Evolutionary conservation across 768 basidiomycete species (phyloP).

Genomic region (Suillus subluteus): DNA sequence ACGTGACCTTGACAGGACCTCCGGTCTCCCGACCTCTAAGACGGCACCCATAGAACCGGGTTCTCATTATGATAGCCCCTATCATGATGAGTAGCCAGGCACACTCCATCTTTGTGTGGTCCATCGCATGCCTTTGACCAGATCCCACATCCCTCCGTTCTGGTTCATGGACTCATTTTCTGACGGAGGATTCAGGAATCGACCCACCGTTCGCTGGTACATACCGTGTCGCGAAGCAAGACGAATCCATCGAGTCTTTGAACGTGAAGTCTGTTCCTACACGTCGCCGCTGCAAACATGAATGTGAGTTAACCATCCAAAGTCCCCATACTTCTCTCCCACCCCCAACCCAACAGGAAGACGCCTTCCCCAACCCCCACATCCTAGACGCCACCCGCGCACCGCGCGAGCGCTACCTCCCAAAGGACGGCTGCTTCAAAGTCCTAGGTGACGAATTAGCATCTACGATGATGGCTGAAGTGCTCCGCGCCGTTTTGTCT

Average conservation of each 20-base stretch:
- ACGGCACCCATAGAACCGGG: too few relatives aligned
- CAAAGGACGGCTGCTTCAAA: slow-evolving; percentile 52
- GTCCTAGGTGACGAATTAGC: slow-evolving; percentile 57
- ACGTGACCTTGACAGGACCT: too few relatives aligned
- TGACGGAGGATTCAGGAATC: slow-evolving; percentile 49
- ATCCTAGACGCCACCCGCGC: slow-evolving; percentile 48
- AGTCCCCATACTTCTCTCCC: slow-evolving; percentile 1
- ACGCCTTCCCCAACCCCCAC: slow-evolving; percentile 53
- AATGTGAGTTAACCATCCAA: slow-evolving; percentile 49
- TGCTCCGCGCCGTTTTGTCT: slow-evolving; percentile 66
- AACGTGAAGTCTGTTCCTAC: slow-evolving; percentile 57
- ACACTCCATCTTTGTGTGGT: too few relatives aligned
- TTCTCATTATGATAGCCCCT: too few relatives aligned
- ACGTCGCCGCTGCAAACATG: slow-evolving; percentile 57
- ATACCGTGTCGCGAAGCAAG: slow-evolving; percentile 55
- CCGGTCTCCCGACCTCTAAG: too few relatives aligned
- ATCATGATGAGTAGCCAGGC: too few relatives aligned
- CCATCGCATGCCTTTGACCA: too few relatives aligned
- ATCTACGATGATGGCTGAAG: slow-evolving; percentile 60
- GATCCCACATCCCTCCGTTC: background rate
- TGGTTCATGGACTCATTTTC: background rate
- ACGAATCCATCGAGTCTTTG: slow-evolving; percentile 46
- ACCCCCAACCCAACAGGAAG: slow-evolving; percentile 38
- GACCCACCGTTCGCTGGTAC: slow-evolving; percentile 75
- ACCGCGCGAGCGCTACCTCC: slow-evolving; percentile 48